Evolutionary conservation across 2,329 filamentous ascomycete genomes (phyloP), one percentile per base, ranked within the genome.

Genomic region (Diaporthe citrichinensis): DNA sequence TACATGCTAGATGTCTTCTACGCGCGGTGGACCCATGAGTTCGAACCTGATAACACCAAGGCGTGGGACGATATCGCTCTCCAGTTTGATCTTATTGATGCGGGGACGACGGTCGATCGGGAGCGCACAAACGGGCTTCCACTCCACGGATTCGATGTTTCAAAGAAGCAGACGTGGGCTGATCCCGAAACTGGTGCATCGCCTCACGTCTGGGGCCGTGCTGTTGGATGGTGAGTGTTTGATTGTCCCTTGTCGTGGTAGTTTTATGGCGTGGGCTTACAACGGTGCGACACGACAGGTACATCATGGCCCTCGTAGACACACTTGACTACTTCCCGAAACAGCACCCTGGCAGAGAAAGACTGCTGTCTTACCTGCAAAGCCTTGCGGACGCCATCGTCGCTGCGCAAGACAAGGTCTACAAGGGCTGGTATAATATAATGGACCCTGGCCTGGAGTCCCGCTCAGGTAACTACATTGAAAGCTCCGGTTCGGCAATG

Each of bases 141-240:
- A 0, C 85, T 87, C 1, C 89, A 90, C 73, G 88, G 88, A n/a
- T 90, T 89, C 76, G 89, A 90, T 72, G 84, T 84, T 15, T 83
- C 82, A 20, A 85, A 84, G 75, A 83, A 79, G 17, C 86, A 88
- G 36, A 80, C 85, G 0, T 90, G 89, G 88, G 88, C 88, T 0
- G 82, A 88, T 74, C 82, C 83, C 0, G 77, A 81, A 4, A 89
- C 87, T 0, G 88, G 88, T 10, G 86, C 86, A 1, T 86, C 86
- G 74, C 88, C 87, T 0, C 79, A 87, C 17, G 87, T 90, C 17
- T 90, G 89, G 89, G 84, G 84, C 23, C 82, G 89, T 15, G 84
- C 86, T 28, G 79, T 88, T 14, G 88, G 83, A 84, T 81, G 39
- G 78, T 68, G 7, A 39, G 65, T 8, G 36, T 9, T 7, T 46